These are phyloP conservation scores for Porphyrellus cyaneotinctus DNA, from an alignment of 768 basidiomycete genomes.

Conservation along the genomic window DNA sequence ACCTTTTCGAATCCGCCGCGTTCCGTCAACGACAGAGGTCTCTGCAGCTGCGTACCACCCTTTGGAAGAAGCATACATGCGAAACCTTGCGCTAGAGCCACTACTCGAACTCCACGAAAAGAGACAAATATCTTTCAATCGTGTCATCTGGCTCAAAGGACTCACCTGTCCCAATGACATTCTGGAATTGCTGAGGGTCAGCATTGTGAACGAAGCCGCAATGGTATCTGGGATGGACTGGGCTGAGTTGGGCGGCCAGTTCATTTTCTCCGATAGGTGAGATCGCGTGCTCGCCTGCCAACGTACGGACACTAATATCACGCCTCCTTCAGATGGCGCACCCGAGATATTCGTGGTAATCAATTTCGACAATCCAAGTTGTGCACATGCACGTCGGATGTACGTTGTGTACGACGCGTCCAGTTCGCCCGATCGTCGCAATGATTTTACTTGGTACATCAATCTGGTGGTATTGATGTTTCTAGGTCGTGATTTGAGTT, in stretches of 20 bases:
- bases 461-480: too few species aligned
- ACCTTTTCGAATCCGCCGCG: constrained; percentile 88
- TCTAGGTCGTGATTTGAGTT: too few species aligned
- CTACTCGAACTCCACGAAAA: constrained; percentile 74
- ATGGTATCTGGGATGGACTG: constrained; percentile 99
- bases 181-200: constrained; percentile 90
- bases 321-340: constrained; percentile 70
- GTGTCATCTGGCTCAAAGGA: constrained; percentile 97
- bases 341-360: constrained; percentile 96
- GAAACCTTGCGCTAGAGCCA: constrained; percentile 91
- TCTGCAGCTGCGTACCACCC: constrained; percentile 91
- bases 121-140: constrained; percentile 76
- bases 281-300: constrained; percentile 17
- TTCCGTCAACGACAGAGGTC: constrained; percentile 89
- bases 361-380: constrained; percentile 96
- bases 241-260: constrained; percentile 96
- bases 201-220: constrained; percentile 85
- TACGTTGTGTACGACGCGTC: too few species aligned
- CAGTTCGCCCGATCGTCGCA: too few species aligned
- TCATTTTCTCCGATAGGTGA: constrained; percentile 96
- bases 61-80: constrained; percentile 88
- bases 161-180: constrained; percentile 99
- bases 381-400: too few species aligned
- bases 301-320: background rate
- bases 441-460: too few species aligned